phyloP scores from a whole-genome alignment of 2,329 filamentous ascomycete species.

The Colletotrichum siamense region DNA sequence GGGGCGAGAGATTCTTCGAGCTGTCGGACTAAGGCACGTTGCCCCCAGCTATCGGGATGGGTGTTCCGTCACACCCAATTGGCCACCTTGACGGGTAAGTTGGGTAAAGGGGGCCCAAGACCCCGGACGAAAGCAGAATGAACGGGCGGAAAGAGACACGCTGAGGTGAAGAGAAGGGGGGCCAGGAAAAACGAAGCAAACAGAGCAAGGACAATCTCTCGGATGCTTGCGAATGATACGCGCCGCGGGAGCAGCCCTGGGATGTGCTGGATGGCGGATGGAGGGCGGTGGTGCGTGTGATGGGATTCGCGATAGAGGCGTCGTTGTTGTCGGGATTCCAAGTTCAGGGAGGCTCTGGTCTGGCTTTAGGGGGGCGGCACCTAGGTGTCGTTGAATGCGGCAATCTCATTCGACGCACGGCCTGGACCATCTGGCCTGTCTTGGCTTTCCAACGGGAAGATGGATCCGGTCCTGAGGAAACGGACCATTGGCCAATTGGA shows the following conservation, averaged over 20 bases:
- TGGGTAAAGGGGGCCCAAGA: background rate
- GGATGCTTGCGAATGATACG: background rate
- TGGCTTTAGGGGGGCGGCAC: background rate
- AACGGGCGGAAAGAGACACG: background rate
- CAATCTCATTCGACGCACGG: background rate
- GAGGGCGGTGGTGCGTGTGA: background rate
- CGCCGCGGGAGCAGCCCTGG: background rate
- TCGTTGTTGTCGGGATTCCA: background rate
- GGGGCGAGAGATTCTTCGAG: background rate
- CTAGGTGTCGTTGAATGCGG: conserved; percentile 1
- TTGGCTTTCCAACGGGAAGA: conserved; percentile 1
- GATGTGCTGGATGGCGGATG: background rate
- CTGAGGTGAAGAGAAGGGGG: background rate
- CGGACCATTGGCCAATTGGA: background rate
- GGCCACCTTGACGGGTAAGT: background rate
- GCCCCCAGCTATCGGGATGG: background rate
- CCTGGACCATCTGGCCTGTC: background rate
- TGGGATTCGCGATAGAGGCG: background rate
- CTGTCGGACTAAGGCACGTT: background rate
- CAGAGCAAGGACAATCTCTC: background rate
- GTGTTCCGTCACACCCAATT: conserved; percentile 8
- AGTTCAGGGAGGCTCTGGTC: background rate
- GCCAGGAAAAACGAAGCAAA: background rate
- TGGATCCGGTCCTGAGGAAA: conserved; percentile 4
- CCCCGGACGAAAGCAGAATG: background rate